Evolutionary conservation across 164 flowering plant genomes (phyloP), one percentile per base, ranked within the genome.

Genomic region (Brasenia schreberi): DNA sequence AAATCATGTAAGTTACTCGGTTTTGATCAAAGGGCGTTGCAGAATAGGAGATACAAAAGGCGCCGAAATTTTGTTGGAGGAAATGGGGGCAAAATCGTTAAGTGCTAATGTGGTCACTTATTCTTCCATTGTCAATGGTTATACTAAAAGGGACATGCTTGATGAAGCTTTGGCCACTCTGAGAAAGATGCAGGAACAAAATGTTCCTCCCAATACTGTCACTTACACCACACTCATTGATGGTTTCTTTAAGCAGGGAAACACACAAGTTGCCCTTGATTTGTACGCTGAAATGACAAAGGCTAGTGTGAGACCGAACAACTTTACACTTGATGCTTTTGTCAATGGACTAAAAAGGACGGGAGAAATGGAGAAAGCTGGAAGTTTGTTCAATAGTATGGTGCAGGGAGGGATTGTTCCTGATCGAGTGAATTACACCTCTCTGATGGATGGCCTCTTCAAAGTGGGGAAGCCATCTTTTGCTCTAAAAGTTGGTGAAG

Each of bases 401-500:
- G 69, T 52, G n/a, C 78, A 81, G n/a, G 76, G 73, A 63, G 97
- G 90, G 19, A 49, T 94, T 66, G 64, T 49, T 43, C 91, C 82
- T 44, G 99, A 94, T 71, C 72, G 62, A 67, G 86, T 86, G 58
- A 94, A 84, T 73, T 91, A 85, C 76, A 89, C 99, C 61, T 83
- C 91, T 61, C 68, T 89, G 56, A 85, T 94, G 85, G 96, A 94
- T 78, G 93, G 91, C 12, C 78, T 80, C 67, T 85, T 94, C 65
- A 91, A 85, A 80, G 78, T 61, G 18, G 88, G 96, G 49, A 80
- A 84, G 59, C 84, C 79, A 67, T 77, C 91, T 10, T 77, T 70
- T 75, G 99, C 93, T 72, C 74, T 86, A 49, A 72, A 73, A 65
- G 42, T 80, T 56, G 93, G 83, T 19, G 77, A 85, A 69, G 90